Percentiles rank a stretch among this genome's conserved stretches.
Evolutionary conservation across 192 early-diverging fungal genomes (phyloP).

Genomic region (Coemansia sp.): DNA sequence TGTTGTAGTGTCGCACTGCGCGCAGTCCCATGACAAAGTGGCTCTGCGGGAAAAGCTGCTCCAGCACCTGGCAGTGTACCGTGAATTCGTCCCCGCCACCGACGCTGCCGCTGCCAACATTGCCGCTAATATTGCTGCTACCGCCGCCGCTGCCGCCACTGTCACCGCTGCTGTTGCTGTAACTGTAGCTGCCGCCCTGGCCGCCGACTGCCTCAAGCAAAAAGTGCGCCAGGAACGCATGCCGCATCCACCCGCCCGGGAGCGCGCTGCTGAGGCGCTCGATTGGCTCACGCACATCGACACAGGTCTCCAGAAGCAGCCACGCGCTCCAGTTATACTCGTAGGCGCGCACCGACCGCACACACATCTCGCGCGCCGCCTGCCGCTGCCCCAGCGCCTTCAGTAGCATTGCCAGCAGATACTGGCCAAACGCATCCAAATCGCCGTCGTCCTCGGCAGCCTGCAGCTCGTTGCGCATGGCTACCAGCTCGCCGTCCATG

Average conservation of each 20-base stretch:
- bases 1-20: slow-evolving; percentile 61
- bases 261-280: slow-evolving; percentile 19
- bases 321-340: slow-evolving; percentile 93
- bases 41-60: slow-evolving; percentile 57
- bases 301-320: slow-evolving; percentile 64
- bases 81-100: slow-evolving; percentile 13
- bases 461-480: slow-evolving; percentile 38
- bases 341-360: slow-evolving; percentile 65
- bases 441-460: slow-evolving; percentile 4
- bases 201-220: slow-evolving; percentile 52
- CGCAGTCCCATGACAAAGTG: slow-evolving; percentile 61
- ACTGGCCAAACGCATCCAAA: slow-evolving; percentile 36
- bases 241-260: slow-evolving; percentile 40
- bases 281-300: slow-evolving; percentile 37
- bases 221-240: slow-evolving; percentile 57
- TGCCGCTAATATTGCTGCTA: neutral
- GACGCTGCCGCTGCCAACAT: neutral
- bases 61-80: slow-evolving; percentile 38
- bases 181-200: slow-evolving; percentile 16
- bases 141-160: neutral
- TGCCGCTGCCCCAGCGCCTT: slow-evolving; percentile 21
- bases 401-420: slow-evolving; percentile 32
- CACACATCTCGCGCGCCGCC: slow-evolving; percentile 54
- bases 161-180: slow-evolving; percentile 12
- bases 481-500: slow-evolving; percentile 18